Percentiles rank a stretch among this genome's conserved stretches.
Evolutionary conservation across 2,329 filamentous ascomycete genomes (phyloP).

Genomic region (Aureobasidium uvarum): DNA sequence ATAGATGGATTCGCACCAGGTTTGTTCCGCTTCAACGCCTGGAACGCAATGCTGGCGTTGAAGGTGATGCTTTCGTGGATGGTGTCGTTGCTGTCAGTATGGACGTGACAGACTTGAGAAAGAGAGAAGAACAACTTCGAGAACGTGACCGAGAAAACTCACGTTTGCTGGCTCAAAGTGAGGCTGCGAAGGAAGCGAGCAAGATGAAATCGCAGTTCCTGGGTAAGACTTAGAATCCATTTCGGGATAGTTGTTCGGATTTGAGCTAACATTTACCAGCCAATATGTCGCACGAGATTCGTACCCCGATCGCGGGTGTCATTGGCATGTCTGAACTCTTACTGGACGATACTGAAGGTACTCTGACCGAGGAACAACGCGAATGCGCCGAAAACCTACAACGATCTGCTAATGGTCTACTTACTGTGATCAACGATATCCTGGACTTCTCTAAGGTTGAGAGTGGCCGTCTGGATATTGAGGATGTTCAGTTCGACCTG

Average conservation of each 20-base stretch:
- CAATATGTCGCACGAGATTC: constrained; percentile 51
- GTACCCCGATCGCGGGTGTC: constrained; percentile 69
- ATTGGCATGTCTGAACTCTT: constrained; percentile 77
- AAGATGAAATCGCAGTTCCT: constrained; percentile 77
- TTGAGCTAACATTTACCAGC: constrained; percentile 42
- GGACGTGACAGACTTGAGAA: constrained; percentile 71
- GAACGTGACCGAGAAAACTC: constrained; percentile 65
- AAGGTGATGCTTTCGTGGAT: constrained; percentile 57
- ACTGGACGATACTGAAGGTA: constrained; percentile 56
- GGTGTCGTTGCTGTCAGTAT: constrained; percentile 77
- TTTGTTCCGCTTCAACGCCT: constrained; percentile 65
- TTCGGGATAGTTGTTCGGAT: not conserved
- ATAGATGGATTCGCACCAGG: constrained; percentile 68
- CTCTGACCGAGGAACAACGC: constrained; percentile 65
- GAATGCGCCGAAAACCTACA: constrained; percentile 77
- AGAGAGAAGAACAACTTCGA: constrained; percentile 61
- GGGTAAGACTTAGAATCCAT: not conserved
- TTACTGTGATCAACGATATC: constrained; percentile 90
- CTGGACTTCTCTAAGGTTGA: constrained; percentile 87
- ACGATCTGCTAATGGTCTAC: constrained; percentile 72
- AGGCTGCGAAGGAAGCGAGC: constrained; percentile 75
- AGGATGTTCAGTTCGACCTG: constrained; percentile 76
- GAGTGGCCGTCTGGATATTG: constrained; percentile 71
- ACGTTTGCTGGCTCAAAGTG: constrained; percentile 69
- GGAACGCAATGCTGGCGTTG: constrained; percentile 53